Conservation (phyloP, 257 asterid species). For the Catharanthus roseus region DNA sequence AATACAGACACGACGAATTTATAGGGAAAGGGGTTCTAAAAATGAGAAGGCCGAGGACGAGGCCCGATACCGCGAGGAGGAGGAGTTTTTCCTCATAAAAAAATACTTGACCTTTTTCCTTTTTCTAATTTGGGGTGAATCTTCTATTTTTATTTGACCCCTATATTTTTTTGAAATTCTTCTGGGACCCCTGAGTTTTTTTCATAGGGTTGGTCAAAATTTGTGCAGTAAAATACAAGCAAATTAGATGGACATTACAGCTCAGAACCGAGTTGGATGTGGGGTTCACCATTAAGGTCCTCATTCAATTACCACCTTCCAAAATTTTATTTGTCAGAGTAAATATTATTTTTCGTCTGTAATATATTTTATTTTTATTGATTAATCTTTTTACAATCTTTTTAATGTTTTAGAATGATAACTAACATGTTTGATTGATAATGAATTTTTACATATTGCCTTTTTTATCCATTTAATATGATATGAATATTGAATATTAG, state of each 20-base stretch:
- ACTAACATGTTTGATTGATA: no score
- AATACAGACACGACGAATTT: conserved; percentile 23
- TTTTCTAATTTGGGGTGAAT: no score
- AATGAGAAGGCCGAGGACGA: background rate
- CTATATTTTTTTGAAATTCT: conserved; percentile 21
- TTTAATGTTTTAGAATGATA: no score
- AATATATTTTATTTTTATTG: no score
- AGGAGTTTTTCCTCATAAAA: conserved; percentile 12
- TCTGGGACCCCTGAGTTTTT: conserved; percentile 13
- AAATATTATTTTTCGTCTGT: no score
- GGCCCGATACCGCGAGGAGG: background rate
- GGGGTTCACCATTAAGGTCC: conserved; percentile 21
- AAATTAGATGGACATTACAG: conserved; percentile 22
- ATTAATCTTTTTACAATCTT: no score
- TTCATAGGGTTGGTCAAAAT: background rate
- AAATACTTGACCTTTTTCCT: no score
- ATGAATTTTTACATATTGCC: no score
- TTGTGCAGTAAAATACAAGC: conserved; percentile 3
- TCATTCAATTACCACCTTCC: no score
- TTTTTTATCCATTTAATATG: no score
- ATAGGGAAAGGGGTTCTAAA: conserved; percentile 19
- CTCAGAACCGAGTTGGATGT: conserved; percentile 25
- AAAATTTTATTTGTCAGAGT: no score
- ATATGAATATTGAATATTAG: no score
- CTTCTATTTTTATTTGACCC: conserved; percentile 18